Evolutionary conservation across 331 rosid genomes (phyloP).

Genomic region (Arachis monticola): DNA sequence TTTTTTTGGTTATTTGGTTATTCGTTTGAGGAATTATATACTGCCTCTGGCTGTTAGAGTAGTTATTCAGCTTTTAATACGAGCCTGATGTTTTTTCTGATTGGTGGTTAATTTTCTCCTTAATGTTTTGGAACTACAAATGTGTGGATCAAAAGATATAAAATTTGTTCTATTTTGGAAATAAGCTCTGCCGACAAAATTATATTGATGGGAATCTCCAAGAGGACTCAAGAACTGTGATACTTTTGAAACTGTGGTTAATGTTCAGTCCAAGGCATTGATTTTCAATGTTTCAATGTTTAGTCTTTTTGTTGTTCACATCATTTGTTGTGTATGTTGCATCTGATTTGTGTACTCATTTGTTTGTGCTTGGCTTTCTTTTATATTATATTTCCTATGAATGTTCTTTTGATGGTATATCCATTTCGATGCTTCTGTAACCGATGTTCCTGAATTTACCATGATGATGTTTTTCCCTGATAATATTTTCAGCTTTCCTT

Average conservation of each 20-base stretch:
- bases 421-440: slow-evolving; percentile 9
- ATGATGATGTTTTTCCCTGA: slow-evolving; percentile 13
- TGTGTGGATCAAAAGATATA: background rate
- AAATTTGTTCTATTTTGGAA: slow-evolving; percentile 4
- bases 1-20: background rate
- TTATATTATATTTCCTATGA: slow-evolving; percentile 3
- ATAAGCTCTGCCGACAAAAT: slow-evolving; percentile 3
- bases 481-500: slow-evolving; percentile 67
- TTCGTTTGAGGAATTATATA: slow-evolving; percentile 25
- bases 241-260: slow-evolving; percentile 6
- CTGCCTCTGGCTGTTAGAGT: background rate
- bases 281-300: slow-evolving; percentile 7
- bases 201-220: slow-evolving; percentile 26
- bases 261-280: slow-evolving; percentile 17
- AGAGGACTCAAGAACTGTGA: slow-evolving; percentile 4
- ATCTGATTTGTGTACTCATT: slow-evolving; percentile 12
- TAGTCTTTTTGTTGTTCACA: slow-evolving; percentile 27
- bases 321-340: slow-evolving; percentile 14
- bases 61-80: background rate
- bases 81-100: slow-evolving; percentile 20
- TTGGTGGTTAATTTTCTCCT: slow-evolving; percentile 14
- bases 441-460: slow-evolving; percentile 5
- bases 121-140: slow-evolving; percentile 22
- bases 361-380: slow-evolving; percentile 21
- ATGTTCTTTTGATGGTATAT: slow-evolving; percentile 11